A percentile compares a stretch with the other conserved stretches of the same genome.
Evolutionary conservation across 805 yeast genomes (phyloP).

Genomic region (Vanderwaltozyma polyspora): DNA sequence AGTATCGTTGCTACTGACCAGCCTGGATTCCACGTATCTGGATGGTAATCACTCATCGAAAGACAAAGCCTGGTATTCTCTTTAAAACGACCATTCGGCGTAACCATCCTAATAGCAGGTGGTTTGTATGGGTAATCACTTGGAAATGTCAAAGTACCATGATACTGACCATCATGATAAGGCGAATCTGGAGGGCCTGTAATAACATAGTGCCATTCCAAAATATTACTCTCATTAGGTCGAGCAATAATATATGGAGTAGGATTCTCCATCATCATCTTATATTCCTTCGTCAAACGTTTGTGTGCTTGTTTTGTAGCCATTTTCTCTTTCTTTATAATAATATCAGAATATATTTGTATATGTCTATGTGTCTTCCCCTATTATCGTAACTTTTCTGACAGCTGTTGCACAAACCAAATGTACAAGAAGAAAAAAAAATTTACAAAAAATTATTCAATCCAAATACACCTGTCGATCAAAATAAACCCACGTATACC

Average conservation of each 20-base stretch:
- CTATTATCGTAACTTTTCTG: too few relatives aligned
- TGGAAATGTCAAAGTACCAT: conserved; percentile 78
- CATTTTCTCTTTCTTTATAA: conserved; percentile 22
- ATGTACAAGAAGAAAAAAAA: too few relatives aligned
- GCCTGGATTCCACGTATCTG: conserved; percentile 92
- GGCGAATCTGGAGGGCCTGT: conserved; percentile 90
- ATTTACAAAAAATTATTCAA: too few relatives aligned
- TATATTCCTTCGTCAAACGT: conserved; percentile 68
- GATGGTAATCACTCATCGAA: conserved; percentile 91
- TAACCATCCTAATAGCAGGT: conserved; percentile 77
- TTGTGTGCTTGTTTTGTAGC: conserved; percentile 36
- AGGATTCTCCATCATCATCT: conserved; percentile 62
- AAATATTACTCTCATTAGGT: conserved; percentile 76
- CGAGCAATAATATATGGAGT: conserved; percentile 77
- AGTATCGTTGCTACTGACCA: conserved; percentile 89
- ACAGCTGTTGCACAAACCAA: too few relatives aligned
- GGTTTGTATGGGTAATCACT: conserved; percentile 85
- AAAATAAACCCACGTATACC: too few relatives aligned
- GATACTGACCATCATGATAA: conserved; percentile 77
- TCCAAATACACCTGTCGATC: too few relatives aligned
- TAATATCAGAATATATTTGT: too few relatives aligned
- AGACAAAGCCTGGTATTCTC: conserved; percentile 74
- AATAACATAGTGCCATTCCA: conserved; percentile 89
- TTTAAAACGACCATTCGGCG: conserved; percentile 83
- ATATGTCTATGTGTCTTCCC: background rate